Evolutionary conservation across 2,329 filamentous ascomycete genomes (phyloP).

Genomic region (Seiridium cupressi): DNA sequence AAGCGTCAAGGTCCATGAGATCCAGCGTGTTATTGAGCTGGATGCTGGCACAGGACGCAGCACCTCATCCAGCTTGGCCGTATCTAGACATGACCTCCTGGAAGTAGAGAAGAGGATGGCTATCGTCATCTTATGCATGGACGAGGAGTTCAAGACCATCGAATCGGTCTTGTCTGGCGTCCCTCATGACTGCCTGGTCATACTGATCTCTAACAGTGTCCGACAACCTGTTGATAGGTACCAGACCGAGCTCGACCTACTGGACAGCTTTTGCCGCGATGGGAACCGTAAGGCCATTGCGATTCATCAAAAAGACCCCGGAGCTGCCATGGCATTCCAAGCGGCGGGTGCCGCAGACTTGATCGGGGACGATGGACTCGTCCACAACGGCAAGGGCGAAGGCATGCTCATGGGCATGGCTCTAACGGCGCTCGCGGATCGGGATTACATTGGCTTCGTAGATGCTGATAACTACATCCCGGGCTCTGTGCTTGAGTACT

Average conservation of each 20-base stretch:
- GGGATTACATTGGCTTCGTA: conserved; percentile 29
- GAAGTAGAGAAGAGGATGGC: conserved; percentile 15
- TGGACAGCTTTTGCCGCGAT: conserved; percentile 16
- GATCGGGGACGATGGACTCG: conserved; percentile 14
- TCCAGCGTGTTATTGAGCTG: conserved; percentile 5
- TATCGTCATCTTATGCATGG: conserved; percentile 30
- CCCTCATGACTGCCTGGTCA: conserved; percentile 23
- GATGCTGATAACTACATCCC: conserved; percentile 31
- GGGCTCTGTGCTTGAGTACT: conserved; percentile 29
- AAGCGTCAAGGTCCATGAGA: conserved; percentile 1
- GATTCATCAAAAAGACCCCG: conserved; percentile 26
- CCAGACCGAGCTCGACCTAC: conserved; percentile 16
- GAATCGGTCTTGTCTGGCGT: conserved; percentile 26
- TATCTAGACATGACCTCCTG: background rate
- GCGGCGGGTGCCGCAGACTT: conserved; percentile 20
- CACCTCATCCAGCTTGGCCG: background rate
- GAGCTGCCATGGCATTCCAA: conserved; percentile 20
- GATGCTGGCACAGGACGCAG: background rate
- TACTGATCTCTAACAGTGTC: conserved; percentile 28
- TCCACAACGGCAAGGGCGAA: conserved; percentile 30
- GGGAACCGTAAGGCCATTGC: conserved; percentile 19
- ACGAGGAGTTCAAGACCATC: conserved; percentile 24
- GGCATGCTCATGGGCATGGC: conserved; percentile 30
- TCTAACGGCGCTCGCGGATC: conserved; percentile 19
- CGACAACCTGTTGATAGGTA: conserved; percentile 15